A percentile compares a stretch with the other conserved stretches of the same genome.
Conservation (phyloP, 2,329 filamentous ascomycete genomes). For the Boeremia lycopersici region DNA sequence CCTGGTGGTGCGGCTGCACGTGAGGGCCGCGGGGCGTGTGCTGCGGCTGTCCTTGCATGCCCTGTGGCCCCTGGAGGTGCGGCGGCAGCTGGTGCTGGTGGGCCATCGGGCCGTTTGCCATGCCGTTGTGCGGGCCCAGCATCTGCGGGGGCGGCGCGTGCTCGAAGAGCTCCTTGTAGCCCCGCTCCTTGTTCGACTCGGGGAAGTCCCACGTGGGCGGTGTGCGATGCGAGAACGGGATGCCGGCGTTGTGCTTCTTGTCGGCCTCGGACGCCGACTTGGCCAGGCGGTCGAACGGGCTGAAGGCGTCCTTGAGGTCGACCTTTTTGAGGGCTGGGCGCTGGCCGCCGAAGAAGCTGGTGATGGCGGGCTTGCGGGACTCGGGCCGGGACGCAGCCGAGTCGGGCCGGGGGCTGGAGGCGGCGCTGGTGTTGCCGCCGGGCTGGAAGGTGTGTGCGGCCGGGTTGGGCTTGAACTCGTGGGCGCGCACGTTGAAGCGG, state of each 20-base stretch:
- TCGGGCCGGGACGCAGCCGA: slow-evolving; percentile 42
- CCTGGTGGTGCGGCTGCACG: slow-evolving; percentile 73
- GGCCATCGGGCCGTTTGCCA: slow-evolving; percentile 69
- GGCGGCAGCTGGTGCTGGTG: slow-evolving; percentile 85
- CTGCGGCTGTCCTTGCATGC: slow-evolving; percentile 72
- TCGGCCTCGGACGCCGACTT: slow-evolving; percentile 63
- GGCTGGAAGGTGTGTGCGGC: slow-evolving; percentile 83
- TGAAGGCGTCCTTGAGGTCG: slow-evolving; percentile 62
- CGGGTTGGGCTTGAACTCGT: slow-evolving; percentile 85
- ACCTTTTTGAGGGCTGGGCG: slow-evolving; percentile 65
- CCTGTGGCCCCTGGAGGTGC: slow-evolving; percentile 76
- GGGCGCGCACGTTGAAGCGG: slow-evolving; percentile 66
- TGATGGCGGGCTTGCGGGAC: slow-evolving; percentile 44
- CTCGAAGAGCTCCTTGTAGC: slow-evolving; percentile 82
- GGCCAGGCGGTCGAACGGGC: slow-evolving; percentile 71
- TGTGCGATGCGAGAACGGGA: slow-evolving; percentile 84
- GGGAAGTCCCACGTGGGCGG: slow-evolving; percentile 80
- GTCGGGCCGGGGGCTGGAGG: slow-evolving; percentile 72
- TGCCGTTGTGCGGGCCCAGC: slow-evolving; percentile 67
- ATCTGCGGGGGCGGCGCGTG: slow-evolving; percentile 62
- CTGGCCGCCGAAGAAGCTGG: slow-evolving; percentile 68
- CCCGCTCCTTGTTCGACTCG: slow-evolving; percentile 74
- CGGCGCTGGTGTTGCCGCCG: slow-evolving; percentile 63
- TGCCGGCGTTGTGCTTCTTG: slow-evolving; percentile 72
- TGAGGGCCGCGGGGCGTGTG: slow-evolving; percentile 81